phyloP scores from a whole-genome alignment of 495 filamentous ascomycete species.

The Pyronema domesticum region DNA sequence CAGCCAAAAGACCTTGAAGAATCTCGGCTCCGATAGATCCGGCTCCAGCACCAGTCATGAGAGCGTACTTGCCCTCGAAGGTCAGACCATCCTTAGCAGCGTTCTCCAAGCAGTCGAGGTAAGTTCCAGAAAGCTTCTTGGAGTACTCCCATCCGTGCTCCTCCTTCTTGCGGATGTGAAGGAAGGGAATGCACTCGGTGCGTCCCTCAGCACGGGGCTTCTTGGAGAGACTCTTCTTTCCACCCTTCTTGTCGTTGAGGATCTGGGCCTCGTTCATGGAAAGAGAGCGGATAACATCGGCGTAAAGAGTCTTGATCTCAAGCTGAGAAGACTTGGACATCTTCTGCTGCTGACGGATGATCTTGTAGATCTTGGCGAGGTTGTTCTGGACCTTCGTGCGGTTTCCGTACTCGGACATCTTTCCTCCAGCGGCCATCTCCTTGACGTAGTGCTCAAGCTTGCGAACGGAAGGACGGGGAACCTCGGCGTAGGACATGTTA shows the following conservation, averaged over 20 bases:
- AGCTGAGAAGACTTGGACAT: constrained; percentile 85
- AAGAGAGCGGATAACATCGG: constrained; percentile 77
- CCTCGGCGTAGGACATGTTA: constrained; percentile 75
- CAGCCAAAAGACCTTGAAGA: constrained; percentile 85
- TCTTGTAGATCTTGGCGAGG: constrained; percentile 80
- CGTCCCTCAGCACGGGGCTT: constrained; percentile 12
- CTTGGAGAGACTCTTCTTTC: constrained; percentile 3
- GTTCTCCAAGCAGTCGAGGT: constrained; percentile 76
- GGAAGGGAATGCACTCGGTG: constrained; percentile 91
- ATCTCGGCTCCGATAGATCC: constrained; percentile 98
- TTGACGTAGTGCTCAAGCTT: constrained; percentile 98
- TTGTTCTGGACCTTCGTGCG: constrained; percentile 95
- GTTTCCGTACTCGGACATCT: constrained; percentile 96
- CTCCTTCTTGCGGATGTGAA: constrained; percentile 89
- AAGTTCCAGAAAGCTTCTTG: constrained; percentile 86
- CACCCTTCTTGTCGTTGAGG: constrained; percentile 41
- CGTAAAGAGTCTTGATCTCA: constrained; percentile 86
- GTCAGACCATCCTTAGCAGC: constrained; percentile 71
- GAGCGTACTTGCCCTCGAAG: constrained; percentile 84
- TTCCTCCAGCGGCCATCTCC: constrained; percentile 96
- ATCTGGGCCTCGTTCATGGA: constrained; percentile 97
- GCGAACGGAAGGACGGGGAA: constrained; percentile 71
- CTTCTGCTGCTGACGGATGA: constrained; percentile 93
- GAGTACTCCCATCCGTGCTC: constrained; percentile 96
- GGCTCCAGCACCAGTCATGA: constrained; percentile 97